Conservation (phyloP, 345 rosid genomes). For the Syzygium oleosum region DNA sequence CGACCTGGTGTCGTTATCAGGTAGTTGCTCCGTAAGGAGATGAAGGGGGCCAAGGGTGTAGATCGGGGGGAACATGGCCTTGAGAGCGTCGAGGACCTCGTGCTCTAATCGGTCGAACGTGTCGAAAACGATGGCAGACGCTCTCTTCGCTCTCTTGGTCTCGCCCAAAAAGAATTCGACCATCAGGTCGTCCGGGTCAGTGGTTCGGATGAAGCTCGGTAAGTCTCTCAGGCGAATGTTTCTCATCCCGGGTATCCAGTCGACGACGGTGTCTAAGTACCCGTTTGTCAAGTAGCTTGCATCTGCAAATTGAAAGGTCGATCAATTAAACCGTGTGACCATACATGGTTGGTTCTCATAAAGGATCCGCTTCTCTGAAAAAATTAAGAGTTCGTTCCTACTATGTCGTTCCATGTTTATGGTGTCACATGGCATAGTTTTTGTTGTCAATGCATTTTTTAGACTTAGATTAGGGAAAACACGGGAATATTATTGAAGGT, state of each 20-base stretch:
- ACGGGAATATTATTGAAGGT: no score
- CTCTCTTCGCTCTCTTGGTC: constrained; percentile 21
- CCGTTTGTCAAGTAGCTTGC: constrained; percentile 38
- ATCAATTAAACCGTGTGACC: background rate
- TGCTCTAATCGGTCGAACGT: constrained; percentile 39
- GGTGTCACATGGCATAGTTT: background rate
- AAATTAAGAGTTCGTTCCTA: background rate
- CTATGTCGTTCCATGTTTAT: background rate
- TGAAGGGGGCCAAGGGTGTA: constrained; percentile 41
- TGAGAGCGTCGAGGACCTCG: constrained; percentile 16
- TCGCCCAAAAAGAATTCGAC: background rate
- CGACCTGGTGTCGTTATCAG: constrained; percentile 1
- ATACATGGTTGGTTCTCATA: background rate
- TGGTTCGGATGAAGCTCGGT: constrained; percentile 33
- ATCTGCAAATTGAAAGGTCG: constrained; percentile 11
- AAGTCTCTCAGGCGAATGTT: constrained; percentile 33
- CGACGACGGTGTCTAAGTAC: constrained; percentile 26
- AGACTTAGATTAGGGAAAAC: background rate
- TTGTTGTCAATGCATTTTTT: background rate
- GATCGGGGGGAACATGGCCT: constrained; percentile 26
- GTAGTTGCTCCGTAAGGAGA: constrained; percentile 12
- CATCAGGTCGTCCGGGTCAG: constrained; percentile 21
- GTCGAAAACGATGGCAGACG: constrained; percentile 37
- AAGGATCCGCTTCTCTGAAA: background rate
- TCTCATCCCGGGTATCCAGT: constrained; percentile 41